Evolutionary conservation across 1,139 yeast genomes (phyloP).

Genomic region (Nakaseomyces glabratus): DNA sequence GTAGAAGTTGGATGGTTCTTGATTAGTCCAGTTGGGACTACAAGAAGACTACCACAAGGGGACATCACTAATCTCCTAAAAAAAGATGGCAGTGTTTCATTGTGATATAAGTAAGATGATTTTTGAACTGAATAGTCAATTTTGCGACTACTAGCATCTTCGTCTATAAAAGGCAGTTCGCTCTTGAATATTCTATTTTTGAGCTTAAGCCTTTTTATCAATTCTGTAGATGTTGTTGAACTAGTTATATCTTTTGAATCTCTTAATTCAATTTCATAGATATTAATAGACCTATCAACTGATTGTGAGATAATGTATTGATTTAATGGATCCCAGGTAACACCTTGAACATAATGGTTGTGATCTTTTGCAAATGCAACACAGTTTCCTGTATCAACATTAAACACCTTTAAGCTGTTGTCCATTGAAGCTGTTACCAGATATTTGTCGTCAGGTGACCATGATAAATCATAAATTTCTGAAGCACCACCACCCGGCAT

Average conservation of each 20-base stretch:
- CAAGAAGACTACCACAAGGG: conserved; percentile 75
- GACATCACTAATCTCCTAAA: conserved; percentile 79
- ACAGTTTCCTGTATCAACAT: conserved; percentile 48
- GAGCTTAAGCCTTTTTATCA: conserved; percentile 17
- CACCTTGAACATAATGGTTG: conserved; percentile 88
- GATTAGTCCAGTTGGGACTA: conserved; percentile 77
- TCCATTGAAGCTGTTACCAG: conserved; percentile 91
- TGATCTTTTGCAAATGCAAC: conserved; percentile 64
- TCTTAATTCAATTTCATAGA: conserved; percentile 37
- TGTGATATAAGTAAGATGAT: conserved; percentile 51
- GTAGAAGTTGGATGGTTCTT: conserved; percentile 26
- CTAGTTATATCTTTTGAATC: conserved; percentile 10
- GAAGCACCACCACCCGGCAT: conserved; percentile 27
- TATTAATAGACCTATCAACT: conserved; percentile 74
- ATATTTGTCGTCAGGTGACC: conserved; percentile 78
- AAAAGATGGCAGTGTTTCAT: conserved; percentile 82
- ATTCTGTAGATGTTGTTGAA: conserved; percentile 8
- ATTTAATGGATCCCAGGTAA: conserved; percentile 84
- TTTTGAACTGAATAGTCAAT: conserved; percentile 15
- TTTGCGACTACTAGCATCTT: neutral
- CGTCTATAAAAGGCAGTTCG: conserved; percentile 19
- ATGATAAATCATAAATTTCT: conserved; percentile 81
- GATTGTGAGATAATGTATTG: conserved; percentile 77
- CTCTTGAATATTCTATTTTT: conserved; percentile 24
- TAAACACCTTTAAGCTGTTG: conserved; percentile 64